These are phyloP conservation scores for Corymbia calophylla DNA, from an alignment of 441 rosid species.

Conservation along the genomic window DNA sequence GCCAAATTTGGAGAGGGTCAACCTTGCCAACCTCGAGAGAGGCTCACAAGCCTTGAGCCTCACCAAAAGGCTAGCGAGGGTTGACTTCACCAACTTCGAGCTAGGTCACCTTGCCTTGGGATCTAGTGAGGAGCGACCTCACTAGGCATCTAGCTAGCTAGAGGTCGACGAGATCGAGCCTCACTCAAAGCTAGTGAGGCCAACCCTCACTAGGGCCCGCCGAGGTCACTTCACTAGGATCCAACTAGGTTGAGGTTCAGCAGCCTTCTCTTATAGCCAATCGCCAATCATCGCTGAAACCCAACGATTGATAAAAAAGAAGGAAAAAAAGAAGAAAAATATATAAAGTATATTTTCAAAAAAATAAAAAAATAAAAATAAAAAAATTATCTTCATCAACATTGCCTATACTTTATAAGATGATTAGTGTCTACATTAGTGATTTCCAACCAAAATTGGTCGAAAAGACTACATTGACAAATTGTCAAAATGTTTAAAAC, in stretches of 20 bases:
- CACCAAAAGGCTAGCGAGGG: rapidly evolving
- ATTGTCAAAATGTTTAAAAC: rapidly evolving
- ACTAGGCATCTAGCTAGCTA: background rate
- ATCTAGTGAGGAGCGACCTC: background rate
- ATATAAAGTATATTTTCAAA: no score
- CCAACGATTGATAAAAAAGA: no score
- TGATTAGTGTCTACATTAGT: rapidly evolving
- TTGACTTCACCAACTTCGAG: rapidly evolving
- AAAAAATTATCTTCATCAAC: rapidly evolving
- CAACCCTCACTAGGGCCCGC: background rate
- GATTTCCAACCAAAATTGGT: rapidly evolving
- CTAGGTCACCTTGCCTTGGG: background rate
- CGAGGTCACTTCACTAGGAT: background rate
- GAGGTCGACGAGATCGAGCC: background rate
- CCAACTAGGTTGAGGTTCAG: rapidly evolving
- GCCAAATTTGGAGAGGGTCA: rapidly evolving
- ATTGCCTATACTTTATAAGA: rapidly evolving
- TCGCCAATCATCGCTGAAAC: no score
- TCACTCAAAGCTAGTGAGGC: background rate
- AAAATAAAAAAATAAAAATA: background rate
- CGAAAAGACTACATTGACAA: rapidly evolving
- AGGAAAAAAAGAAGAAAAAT: no score
- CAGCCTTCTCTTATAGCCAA: background rate
- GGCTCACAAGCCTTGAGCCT: background rate
- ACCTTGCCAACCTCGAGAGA: background rate